Conservation (phyloP, 2,329 filamentous ascomycete genomes). For the Clonostachys sp. region DNA sequence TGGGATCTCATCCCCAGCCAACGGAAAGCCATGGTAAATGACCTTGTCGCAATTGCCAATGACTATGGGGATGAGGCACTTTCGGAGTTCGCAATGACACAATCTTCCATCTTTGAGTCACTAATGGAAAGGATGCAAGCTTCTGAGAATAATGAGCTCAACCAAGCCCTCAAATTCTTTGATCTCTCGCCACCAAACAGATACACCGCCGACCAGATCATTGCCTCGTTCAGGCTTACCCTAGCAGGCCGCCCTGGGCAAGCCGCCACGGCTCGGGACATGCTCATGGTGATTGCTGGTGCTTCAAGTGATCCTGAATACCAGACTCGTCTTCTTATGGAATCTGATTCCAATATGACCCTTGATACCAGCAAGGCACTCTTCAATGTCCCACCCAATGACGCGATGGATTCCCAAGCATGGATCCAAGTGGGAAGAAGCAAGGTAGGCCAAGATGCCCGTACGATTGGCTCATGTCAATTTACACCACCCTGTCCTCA, state of each 20-base stretch:
- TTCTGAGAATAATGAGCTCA: conserved; percentile 10
- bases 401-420: neutral
- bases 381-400: conserved; percentile 10
- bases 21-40: conserved; percentile 21
- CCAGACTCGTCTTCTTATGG: conserved; percentile 22
- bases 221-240: conserved; percentile 26
- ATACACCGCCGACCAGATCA: conserved; percentile 23
- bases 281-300: conserved; percentile 25
- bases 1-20: conserved; percentile 26
- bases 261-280: conserved; percentile 20
- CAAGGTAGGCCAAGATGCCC: too few relatives aligned
- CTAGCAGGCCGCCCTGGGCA: conserved; percentile 20
- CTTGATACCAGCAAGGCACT: conserved; percentile 22
- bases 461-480: too few relatives aligned
- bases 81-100: conserved; percentile 27
- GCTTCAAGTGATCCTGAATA: conserved; percentile 25
- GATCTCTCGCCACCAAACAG: conserved; percentile 26
- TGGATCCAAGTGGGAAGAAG: too few relatives aligned
- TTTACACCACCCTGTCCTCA: too few relatives aligned
- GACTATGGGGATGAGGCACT: conserved; percentile 25
- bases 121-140: conserved; percentile 13
- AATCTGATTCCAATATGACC: conserved; percentile 27
- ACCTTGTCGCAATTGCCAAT: conserved; percentile 24
- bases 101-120: conserved; percentile 32
- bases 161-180: conserved; percentile 25